Percentiles rank a stretch among this genome's conserved stretches.
phyloP scores from a whole-genome alignment of 208 protist genomes.

The Spongospora subterranea region DNA sequence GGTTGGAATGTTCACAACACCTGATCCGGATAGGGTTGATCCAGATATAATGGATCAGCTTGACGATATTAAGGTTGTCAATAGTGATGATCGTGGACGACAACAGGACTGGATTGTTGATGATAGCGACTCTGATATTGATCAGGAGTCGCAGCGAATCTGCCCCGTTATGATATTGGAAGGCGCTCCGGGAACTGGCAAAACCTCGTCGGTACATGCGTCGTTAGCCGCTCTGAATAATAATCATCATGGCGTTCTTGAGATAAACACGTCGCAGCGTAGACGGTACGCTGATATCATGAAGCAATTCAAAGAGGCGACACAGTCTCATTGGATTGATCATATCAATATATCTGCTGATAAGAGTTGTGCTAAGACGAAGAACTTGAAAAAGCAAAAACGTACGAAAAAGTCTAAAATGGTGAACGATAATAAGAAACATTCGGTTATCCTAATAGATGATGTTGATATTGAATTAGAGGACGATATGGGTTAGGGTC shows the following conservation, averaged over 20 bases:
- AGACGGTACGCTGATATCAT: background rate
- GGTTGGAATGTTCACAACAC: background rate
- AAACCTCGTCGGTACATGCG: background rate
- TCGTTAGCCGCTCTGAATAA: background rate
- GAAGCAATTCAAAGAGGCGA: constrained; percentile 25
- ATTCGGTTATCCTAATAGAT: background rate
- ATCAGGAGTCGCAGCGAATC: background rate
- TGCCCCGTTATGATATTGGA: constrained; percentile 11
- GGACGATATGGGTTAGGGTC: background rate
- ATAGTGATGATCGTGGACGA: background rate
- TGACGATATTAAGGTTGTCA: background rate
- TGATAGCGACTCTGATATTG: background rate
- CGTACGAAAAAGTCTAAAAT: background rate
- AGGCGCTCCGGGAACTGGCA: background rate
- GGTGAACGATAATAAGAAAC: background rate
- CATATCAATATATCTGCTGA: too few species aligned
- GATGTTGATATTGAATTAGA: constrained; percentile 40
- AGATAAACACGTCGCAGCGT: background rate
- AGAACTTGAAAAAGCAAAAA: background rate
- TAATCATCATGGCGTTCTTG: background rate
- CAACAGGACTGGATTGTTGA: background rate
- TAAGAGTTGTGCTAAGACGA: too few species aligned
- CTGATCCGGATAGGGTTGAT: background rate
- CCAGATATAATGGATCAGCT: background rate
- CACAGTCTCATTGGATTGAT: constrained; percentile 7